A percentile compares a stretch with the other conserved stretches of the same genome.
These are phyloP conservation scores for Cerioporus squamosus DNA, from an alignment of 1,284 basidiomycete species.

Conservation along the genomic window DNA sequence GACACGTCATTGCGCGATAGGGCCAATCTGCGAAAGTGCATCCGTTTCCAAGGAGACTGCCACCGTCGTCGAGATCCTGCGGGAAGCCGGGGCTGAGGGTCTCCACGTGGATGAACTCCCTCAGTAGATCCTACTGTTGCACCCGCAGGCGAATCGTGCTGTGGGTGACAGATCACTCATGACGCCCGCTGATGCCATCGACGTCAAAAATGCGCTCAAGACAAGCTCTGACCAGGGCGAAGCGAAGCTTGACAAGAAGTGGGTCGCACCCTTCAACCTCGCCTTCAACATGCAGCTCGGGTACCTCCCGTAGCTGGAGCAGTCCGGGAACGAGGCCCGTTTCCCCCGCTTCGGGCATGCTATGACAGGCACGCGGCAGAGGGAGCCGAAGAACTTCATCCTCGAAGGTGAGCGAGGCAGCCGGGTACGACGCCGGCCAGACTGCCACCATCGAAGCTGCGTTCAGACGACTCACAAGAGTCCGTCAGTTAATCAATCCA, in stretches of 20 bases:
- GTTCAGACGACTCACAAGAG: no score
- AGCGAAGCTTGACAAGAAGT: constrained; percentile 34
- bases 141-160: constrained; percentile 15
- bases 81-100: constrained; percentile 39
- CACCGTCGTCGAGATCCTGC: constrained; percentile 36
- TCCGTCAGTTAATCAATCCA: no score
- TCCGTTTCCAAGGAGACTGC: constrained; percentile 12
- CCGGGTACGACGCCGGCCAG: no score
- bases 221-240: not conserved
- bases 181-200: not conserved
- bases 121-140: constrained; percentile 10
- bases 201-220: not conserved
- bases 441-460: no score
- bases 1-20: not conserved
- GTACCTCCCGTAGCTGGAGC: constrained; percentile 32
- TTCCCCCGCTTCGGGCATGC: constrained; percentile 28
- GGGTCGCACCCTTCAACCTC: constrained; percentile 29
- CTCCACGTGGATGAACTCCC: constrained; percentile 29
- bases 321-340: constrained; percentile 26
- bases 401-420: constrained; percentile 16
- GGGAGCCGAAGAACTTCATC: constrained; percentile 28
- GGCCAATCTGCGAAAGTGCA: constrained; percentile 7
- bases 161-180: constrained; percentile 8
- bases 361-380: constrained; percentile 30
- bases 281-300: constrained; percentile 29